Conservation (phyloP, 2,329 filamentous ascomycete species). For the Clathrospora elynae region DNA sequence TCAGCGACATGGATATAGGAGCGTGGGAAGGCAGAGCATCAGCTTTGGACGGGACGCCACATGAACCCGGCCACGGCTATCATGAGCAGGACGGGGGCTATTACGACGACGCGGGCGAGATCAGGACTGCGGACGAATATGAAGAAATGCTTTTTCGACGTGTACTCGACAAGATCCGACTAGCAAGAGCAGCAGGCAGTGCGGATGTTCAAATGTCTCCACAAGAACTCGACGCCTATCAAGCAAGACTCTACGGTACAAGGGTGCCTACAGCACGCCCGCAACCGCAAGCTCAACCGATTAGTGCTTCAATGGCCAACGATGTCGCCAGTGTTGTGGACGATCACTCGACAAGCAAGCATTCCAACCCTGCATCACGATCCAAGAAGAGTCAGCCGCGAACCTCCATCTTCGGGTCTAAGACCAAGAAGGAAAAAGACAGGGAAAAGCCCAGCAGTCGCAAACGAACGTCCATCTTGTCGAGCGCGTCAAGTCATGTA, state of each 20-base stretch:
- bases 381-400: conserved; percentile 44
- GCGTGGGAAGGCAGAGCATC: conserved; percentile 47
- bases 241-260: conserved; percentile 65
- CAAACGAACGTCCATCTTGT: conserved; percentile 34
- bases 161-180: conserved; percentile 78
- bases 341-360: conserved; percentile 39
- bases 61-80: conserved; percentile 58
- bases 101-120: conserved; percentile 51
- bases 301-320: conserved; percentile 34
- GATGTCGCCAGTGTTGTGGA: conserved; percentile 37
- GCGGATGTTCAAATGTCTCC: conserved; percentile 78
- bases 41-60: conserved; percentile 55
- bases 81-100: conserved; percentile 58
- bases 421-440: conserved; percentile 41
- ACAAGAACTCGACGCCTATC: conserved; percentile 79
- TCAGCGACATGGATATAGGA: conserved; percentile 55
- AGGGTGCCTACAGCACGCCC: conserved; percentile 37
- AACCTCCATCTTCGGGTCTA: conserved; percentile 37
- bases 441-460: conserved; percentile 40
- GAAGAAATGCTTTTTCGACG: conserved; percentile 78
- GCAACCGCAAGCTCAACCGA: conserved; percentile 24
- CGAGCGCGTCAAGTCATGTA: conserved; percentile 22
- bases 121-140: conserved; percentile 51
- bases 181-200: conserved; percentile 76
- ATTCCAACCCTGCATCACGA: conserved; percentile 35